Evolutionary conservation across 805 yeast species (phyloP).

Genomic region (Ascoidea asiatica): DNA sequence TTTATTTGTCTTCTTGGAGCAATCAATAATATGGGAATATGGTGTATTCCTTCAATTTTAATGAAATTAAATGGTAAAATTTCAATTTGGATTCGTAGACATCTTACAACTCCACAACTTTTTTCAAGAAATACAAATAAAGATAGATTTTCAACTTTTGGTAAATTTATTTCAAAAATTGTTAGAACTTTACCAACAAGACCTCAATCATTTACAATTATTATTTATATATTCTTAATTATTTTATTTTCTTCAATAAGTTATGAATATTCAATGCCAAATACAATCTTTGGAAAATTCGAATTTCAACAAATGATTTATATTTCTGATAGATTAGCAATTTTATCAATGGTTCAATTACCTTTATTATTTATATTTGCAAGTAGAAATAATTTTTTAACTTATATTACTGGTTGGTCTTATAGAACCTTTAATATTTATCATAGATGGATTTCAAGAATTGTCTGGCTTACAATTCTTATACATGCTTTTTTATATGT

Average conservation of each 20-base stretch:
- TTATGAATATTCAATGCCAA: conserved; percentile 16
- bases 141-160: not conserved
- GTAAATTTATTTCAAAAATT: conserved; percentile 4
- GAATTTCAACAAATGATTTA: conserved; percentile 18
- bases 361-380: conserved; percentile 22
- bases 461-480: conserved; percentile 22
- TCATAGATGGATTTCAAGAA: conserved; percentile 28
- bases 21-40: conserved; percentile 16
- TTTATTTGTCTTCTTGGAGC: conserved; percentile 15
- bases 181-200: conserved; percentile 19
- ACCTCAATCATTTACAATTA: conserved; percentile 18
- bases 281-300: conserved; percentile 18
- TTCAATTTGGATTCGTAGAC: conserved; percentile 19
- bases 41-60: conserved; percentile 22
- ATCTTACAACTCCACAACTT: conserved; percentile 20
- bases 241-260: conserved; percentile 17
- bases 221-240: conserved; percentile 16
- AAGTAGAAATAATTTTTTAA: conserved; percentile 21
- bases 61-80: conserved; percentile 13
- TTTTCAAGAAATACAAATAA: conserved; percentile 8
- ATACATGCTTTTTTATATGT: conserved; percentile 27
- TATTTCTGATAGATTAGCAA: conserved; percentile 34
- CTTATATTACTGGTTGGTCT: conserved; percentile 20
- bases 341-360: conserved; percentile 24
- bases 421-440: conserved; percentile 22